Evolutionary conservation across 257 asterid genomes (phyloP), one percentile per base, ranked within the genome.

Genomic region (Datura wrightii): DNA sequence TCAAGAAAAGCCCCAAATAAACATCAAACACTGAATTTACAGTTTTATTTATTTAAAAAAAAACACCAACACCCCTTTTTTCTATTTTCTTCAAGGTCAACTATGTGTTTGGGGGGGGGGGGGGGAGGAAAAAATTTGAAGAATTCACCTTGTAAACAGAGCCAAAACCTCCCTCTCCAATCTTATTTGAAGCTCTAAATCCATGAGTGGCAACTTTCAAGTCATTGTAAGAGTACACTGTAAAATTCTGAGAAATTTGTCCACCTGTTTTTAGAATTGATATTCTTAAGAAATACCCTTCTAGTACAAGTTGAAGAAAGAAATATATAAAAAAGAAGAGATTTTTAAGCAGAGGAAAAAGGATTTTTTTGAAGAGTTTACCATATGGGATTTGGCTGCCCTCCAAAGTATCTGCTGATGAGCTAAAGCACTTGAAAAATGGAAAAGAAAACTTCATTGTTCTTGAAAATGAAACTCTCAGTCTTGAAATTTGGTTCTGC

Each of bases 131-230:
- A 2, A 6, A 10, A 5, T 6, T n/a, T 42, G 7, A 8, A n/a
- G 41, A 8, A 50, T 74, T 39, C 82, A 92, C 97, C 95, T 91
- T 92, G 92, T 93, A 94, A 84, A 94, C 97, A 85, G 83, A 56
- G 63, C 97, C 95, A 81, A 91, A 91, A 34, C 92, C 97, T 10
- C 98, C 97, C 67, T 93, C 93, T 80, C 97, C 98, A 80, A 94
- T 87, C 86, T 93, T 93, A 89, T 91, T 85, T 58, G 88, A 85
- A 41, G 87, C 74, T 84, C 86, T 91, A 84, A 93, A 94, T 4
- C 94, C 97, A 60, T 87, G 92, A 50, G 97, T 92, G 11, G 94
- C 97, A 55, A 87, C 66, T 87, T 88, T 84, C 84, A 94, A 86
- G 36, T 91, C 94, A 6, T 85, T 56, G 90, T 90, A 90, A 11